phyloP scores from a whole-genome alignment of 179 eudicot genomes.

The Spinacia oleracea region DNA sequence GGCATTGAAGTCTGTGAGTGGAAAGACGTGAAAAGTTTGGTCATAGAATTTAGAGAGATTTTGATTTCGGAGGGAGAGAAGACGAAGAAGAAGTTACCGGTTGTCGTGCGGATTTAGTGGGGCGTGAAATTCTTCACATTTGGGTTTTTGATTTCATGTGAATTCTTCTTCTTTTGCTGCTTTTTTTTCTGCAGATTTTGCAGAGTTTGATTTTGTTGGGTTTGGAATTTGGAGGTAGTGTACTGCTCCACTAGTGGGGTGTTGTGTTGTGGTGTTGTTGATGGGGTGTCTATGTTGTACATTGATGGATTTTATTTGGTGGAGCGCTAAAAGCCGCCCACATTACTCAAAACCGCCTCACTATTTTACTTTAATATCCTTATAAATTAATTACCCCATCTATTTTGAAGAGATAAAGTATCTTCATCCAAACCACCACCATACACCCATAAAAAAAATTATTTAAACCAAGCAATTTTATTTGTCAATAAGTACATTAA shows the following conservation, averaged over 20 bases:
- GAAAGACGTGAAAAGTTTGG: not conserved
- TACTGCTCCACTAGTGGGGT: no score
- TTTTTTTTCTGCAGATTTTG: conserved; percentile 14
- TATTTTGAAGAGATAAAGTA: no score
- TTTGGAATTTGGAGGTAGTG: not conserved
- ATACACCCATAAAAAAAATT: no score
- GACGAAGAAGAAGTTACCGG: not conserved
- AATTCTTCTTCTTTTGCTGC: not conserved
- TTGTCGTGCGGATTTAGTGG: conserved; percentile 16
- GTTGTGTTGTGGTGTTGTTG: conserved; percentile 6
- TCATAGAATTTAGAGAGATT: conserved; percentile 5
- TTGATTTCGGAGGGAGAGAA: not conserved
- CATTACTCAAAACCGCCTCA: no score
- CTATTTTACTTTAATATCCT: no score
- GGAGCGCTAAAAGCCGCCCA: no score
- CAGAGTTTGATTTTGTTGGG: not conserved
- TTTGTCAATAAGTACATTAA: no score
- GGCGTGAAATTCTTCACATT: not conserved
- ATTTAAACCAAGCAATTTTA: no score
- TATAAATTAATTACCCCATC: no score
- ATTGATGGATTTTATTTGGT: no score
- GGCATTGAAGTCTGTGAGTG: conserved; percentile 13
- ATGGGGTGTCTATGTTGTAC: no score
- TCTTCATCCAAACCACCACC: no score
- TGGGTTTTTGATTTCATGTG: not conserved